phyloP scores from a whole-genome alignment of 495 filamentous ascomycete species.

The Hypoxylon rickii region DNA sequence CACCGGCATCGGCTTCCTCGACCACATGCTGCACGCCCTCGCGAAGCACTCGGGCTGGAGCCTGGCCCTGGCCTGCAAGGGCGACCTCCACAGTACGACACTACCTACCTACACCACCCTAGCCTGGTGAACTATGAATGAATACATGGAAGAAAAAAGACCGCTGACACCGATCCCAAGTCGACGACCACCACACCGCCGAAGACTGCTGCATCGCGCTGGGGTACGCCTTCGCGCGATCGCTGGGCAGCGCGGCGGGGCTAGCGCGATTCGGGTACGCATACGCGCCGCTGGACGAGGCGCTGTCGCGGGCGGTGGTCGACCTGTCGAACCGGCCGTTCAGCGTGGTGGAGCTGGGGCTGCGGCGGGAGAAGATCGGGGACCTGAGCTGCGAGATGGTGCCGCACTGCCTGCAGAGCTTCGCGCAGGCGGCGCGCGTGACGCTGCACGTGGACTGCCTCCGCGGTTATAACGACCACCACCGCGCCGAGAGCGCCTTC shows the following conservation, averaged over 20 bases:
- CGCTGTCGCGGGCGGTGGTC: slow-evolving; percentile 89
- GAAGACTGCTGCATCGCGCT: slow-evolving; percentile 95
- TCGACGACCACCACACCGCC: slow-evolving; percentile 98
- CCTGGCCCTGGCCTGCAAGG: slow-evolving; percentile 76
- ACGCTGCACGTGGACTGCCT: slow-evolving; percentile 92
- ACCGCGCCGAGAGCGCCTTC: slow-evolving; percentile 94
- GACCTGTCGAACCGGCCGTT: slow-evolving; percentile 92
- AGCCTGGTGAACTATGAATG: background rate
- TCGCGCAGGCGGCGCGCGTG: slow-evolving; percentile 86
- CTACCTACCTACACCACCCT: background rate
- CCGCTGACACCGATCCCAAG: slow-evolving; percentile 48
- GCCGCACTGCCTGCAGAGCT: slow-evolving; percentile 91
- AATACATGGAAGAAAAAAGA: slow-evolving; percentile 1
- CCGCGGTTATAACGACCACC: slow-evolving; percentile 91
- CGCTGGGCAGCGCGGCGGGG: slow-evolving; percentile 75
- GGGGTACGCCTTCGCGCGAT: slow-evolving; percentile 77
- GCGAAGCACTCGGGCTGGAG: slow-evolving; percentile 96
- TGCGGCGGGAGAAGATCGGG: slow-evolving; percentile 89
- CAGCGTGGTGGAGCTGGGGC: slow-evolving; percentile 77
- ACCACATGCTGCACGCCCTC: slow-evolving; percentile 98
- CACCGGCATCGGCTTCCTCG: slow-evolving; percentile 97
- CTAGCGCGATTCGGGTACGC: slow-evolving; percentile 88
- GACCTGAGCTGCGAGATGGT: slow-evolving; percentile 95
- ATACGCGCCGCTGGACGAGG: slow-evolving; percentile 93
- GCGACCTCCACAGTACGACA: slow-evolving; percentile 82